Percentiles rank a stretch among this genome's conserved stretches.
Conservation (phyloP, 2,329 filamentous ascomycete species). For the Colletotrichum sp. region DNA sequence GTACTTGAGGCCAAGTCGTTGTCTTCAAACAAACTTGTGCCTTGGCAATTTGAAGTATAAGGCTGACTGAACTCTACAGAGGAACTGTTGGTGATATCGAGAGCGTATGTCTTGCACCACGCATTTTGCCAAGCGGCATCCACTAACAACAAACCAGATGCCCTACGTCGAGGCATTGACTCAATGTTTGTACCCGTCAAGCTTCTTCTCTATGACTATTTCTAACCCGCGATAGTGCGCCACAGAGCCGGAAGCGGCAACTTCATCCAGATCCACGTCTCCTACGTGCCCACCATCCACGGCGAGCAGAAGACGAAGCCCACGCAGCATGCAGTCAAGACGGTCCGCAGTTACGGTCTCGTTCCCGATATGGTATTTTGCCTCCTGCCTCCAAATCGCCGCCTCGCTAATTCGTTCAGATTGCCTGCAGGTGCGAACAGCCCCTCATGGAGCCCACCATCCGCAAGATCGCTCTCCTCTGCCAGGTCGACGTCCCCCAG, state of each 20-base stretch:
- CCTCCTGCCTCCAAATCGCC: neutral
- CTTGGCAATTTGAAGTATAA: neutral
- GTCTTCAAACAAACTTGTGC: neutral
- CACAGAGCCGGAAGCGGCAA: constrained; percentile 76
- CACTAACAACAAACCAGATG: constrained; percentile 38
- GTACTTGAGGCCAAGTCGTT: neutral
- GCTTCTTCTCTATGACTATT: neutral
- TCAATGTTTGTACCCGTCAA: constrained; percentile 48
- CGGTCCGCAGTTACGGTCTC: constrained; percentile 80
- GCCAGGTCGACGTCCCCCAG: constrained; percentile 84
- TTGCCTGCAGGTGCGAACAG: constrained; percentile 89
- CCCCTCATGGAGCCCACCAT: constrained; percentile 76
- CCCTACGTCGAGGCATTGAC: constrained; percentile 88
- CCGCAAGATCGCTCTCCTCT: constrained; percentile 87
- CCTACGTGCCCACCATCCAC: constrained; percentile 75
- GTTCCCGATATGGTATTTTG: constrained; percentile 68
- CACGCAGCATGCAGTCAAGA: constrained; percentile 87
- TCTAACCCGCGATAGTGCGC: constrained; percentile 47
- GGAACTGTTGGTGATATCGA: constrained; percentile 74
- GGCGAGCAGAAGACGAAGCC: constrained; percentile 95
- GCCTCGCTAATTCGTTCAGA: constrained; percentile 49
- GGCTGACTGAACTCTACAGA: constrained; percentile 7
- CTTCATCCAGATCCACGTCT: constrained; percentile 89
- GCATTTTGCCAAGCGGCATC: neutral
- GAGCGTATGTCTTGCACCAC: constrained; percentile 43